Evolutionary conservation across 345 rosid genomes (phyloP).

Genomic region (Brassica nigra): DNA sequence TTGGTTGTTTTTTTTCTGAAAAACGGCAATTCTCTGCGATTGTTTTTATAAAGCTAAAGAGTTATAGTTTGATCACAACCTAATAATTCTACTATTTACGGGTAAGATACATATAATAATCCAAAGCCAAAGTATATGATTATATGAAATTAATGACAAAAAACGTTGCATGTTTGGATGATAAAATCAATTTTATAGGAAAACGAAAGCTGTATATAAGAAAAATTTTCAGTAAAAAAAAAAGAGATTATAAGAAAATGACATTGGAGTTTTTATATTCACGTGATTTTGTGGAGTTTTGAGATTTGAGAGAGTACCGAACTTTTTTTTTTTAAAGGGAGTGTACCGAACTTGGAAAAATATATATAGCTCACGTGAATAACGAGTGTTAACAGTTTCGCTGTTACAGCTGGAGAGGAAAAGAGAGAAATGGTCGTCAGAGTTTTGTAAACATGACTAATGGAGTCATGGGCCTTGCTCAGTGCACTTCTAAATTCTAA

Average conservation of each 20-base stretch:
- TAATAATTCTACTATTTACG: not conserved
- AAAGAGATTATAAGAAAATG: not conserved
- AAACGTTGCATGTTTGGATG: not conserved
- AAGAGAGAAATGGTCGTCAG: not conserved
- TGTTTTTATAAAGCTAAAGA: not conserved
- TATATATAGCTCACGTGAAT: slow-evolving; percentile 25
- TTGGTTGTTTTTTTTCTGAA: too few species aligned
- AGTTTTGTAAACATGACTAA: not conserved
- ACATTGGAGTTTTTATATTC: not conserved
- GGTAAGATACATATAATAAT: not conserved
- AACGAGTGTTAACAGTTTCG: slow-evolving; percentile 15
- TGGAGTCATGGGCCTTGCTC: not conserved
- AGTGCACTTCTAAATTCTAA: not conserved
- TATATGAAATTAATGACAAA: not conserved
- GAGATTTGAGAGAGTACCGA: not conserved
- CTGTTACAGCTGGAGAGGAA: not conserved
- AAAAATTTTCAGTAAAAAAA: too few species aligned
- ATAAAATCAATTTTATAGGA: not conserved
- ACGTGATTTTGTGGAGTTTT: not conserved
- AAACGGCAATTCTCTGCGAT: too few species aligned
- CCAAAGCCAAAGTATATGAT: not conserved
- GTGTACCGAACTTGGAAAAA: not conserved
- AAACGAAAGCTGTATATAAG: not conserved
- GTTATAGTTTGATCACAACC: not conserved
- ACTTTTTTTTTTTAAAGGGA: too few species aligned